Evolutionary conservation across 2,329 filamentous ascomycete species (phyloP), one percentile per base, ranked within the genome.

Genomic region (Diaporthe destruens): DNA sequence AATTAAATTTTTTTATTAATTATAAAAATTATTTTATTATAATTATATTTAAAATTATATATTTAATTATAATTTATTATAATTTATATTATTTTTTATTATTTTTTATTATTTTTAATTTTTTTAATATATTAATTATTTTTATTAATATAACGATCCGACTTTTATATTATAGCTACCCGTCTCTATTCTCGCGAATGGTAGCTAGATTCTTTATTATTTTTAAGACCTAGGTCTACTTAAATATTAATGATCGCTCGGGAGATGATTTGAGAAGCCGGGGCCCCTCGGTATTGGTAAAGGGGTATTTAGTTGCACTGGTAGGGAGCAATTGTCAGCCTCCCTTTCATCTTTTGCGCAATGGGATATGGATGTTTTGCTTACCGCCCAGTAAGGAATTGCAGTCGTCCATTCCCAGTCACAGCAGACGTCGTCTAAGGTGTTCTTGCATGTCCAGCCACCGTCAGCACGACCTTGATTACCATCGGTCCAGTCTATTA

Each of bases 311-410:
- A 34, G 25, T 29, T 29, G 59, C 59, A 65, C 59, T 65, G 3
- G 2, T 18, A 49, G 18, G 20, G 44, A 14, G 3, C 3, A 18
- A 6, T 23, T 23, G 18, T 65, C 36, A 65, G 18, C 12, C 34
- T 20, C 42, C 34, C 9, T 63, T 8, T 16, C 25, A 3, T 39
- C 36, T 20, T 3, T 11, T 29, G n/a, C 44, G 16, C 9, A 34
- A 18, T 9, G 11, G 6, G 20, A 23, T 12, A 23, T 3, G 16
- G 34, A 1, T 32, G 1, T 36, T 49, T 23, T 65, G 51, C 59
- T 65, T 51, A 65, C 59, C 51, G 59, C 51, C 59, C 59, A 65
- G 44, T 36, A 65, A 65, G 59, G 59, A 65, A 42, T 6, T 36
- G 59, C 16, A 29, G 34, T 29, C 59, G 51, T 65, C 59, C 59